These are phyloP conservation scores for Ustulina deusta DNA, from an alignment of 2,329 filamentous ascomycete species.

Conservation along the genomic window DNA sequence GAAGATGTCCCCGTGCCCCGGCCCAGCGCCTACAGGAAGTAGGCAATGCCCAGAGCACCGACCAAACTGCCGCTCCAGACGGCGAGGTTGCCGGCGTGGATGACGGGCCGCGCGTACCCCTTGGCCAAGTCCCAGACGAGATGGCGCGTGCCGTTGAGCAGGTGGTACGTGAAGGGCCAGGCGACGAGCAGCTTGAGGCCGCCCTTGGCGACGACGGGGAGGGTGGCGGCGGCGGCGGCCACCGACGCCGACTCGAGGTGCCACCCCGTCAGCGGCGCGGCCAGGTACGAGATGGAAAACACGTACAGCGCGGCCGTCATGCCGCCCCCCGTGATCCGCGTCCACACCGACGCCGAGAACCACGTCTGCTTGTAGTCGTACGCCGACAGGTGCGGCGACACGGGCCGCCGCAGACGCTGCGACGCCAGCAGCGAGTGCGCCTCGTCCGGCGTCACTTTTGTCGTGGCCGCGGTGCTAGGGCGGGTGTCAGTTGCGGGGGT, in stretches of 20 bases:
- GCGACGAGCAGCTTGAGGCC: constrained; percentile 66
- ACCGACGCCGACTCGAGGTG: constrained; percentile 71
- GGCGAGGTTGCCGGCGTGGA: constrained; percentile 60
- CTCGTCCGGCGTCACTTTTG: constrained; percentile 66
- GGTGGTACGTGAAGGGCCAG: constrained; percentile 71
- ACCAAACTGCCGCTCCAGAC: constrained; percentile 62
- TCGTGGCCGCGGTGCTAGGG: constrained; percentile 66
- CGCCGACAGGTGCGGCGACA: constrained; percentile 86
- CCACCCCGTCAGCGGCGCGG: constrained; percentile 77
- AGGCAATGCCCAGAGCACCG: constrained; percentile 60
- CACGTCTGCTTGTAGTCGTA: constrained; percentile 90
- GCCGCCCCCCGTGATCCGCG: constrained; percentile 84
- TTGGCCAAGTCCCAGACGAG: constrained; percentile 64
- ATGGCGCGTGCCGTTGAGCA: constrained; percentile 67
- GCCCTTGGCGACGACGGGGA: constrained; percentile 71
- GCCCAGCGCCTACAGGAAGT: constrained; percentile 57
- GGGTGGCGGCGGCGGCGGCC: constrained; percentile 68
- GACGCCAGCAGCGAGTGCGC: constrained; percentile 76
- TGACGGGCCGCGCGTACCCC: constrained; percentile 63
- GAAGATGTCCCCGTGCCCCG: not conserved
- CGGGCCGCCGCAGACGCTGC: constrained; percentile 84
- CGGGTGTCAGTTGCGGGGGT: too few relatives aligned
- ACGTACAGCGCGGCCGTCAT: constrained; percentile 81
- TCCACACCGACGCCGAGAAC: constrained; percentile 77
- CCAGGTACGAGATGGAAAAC: constrained; percentile 84